Percentiles rank a stretch among this genome's conserved stretches.
These are phyloP conservation scores for Ramaria sp. DNA, from an alignment of 768 basidiomycete species.

Conservation along the genomic window DNA sequence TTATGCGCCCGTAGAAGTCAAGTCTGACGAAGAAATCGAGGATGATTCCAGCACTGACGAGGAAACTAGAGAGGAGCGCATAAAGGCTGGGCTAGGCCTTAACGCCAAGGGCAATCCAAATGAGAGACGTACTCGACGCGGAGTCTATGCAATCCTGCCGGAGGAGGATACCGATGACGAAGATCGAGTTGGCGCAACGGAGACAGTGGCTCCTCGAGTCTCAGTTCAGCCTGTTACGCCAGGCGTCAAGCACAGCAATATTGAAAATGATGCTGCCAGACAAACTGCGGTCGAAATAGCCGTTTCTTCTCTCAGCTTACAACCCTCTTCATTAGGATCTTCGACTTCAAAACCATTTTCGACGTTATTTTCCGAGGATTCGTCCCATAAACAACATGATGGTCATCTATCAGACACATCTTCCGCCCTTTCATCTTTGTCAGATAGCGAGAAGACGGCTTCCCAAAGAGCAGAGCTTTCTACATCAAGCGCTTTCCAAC, in stretches of 20 bases:
- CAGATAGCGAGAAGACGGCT: slow-evolving; percentile 1
- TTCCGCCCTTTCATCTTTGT: slow-evolving; percentile 5
- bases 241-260: slow-evolving; percentile 27
- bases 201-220: slow-evolving; percentile 28
- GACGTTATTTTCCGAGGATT: background rate
- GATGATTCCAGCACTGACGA: slow-evolving; percentile 35
- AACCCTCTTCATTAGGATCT: background rate
- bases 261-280: slow-evolving; percentile 37
- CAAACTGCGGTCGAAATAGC: slow-evolving; percentile 61
- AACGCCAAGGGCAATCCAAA: slow-evolving; percentile 49
- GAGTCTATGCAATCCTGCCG: slow-evolving; percentile 65
- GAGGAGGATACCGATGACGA: slow-evolving; percentile 49
- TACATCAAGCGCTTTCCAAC: background rate
- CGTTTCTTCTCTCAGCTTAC: slow-evolving; percentile 16
- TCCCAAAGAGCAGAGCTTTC: background rate
- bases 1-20: slow-evolving; percentile 32
- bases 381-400: background rate
- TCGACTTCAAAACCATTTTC: background rate
- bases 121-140: slow-evolving; percentile 70
- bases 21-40: slow-evolving; percentile 42
- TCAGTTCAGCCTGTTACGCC: background rate
- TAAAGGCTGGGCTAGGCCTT: slow-evolving; percentile 1
- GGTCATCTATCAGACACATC: slow-evolving; percentile 3
- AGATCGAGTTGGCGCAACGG: slow-evolving; percentile 45
- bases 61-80: slow-evolving; percentile 14